phyloP scores from a whole-genome alignment of 1,284 basidiomycete genomes.

The Blastosporella zonata region DNA sequence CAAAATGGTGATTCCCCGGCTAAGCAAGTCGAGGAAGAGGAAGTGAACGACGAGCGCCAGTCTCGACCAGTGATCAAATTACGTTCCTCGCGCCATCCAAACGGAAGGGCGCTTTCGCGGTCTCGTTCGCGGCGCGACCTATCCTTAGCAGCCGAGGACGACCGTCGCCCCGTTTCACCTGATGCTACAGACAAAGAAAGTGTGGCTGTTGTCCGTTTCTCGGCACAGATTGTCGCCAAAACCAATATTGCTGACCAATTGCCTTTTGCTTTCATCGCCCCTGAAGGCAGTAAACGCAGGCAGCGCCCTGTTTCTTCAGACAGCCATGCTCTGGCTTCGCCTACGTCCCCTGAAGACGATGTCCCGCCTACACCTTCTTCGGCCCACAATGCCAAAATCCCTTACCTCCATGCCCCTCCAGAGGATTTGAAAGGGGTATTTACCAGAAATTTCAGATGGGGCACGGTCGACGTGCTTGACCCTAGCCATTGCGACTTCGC shows the following conservation, averaged over 20 bases:
- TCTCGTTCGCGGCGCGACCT: constrained; percentile 70
- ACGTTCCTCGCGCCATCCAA: constrained; percentile 44
- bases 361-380: constrained; percentile 37
- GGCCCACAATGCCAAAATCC: constrained; percentile 32
- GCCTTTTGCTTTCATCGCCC: constrained; percentile 76
- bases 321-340: constrained; percentile 24
- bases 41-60: constrained; percentile 47
- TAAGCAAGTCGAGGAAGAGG: constrained; percentile 37
- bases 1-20: constrained; percentile 23
- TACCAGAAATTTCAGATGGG: constrained; percentile 76
- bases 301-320: constrained; percentile 32
- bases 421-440: constrained; percentile 70
- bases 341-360: constrained; percentile 34
- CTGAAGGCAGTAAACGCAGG: constrained; percentile 48
- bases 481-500: constrained; percentile 82
- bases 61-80: constrained; percentile 74
- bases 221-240: constrained; percentile 60
- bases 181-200: constrained; percentile 60
- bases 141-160: constrained; percentile 50
- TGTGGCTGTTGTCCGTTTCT: constrained; percentile 72
- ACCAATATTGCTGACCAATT: constrained; percentile 52
- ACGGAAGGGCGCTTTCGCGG: constrained; percentile 47
- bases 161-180: constrained; percentile 48
- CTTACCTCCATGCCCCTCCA: constrained; percentile 51
- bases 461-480: constrained; percentile 77